Evolutionary conservation across 306 rosid genomes (phyloP), one percentile per base, ranked within the genome.

Genomic region (Vigna radiata): DNA sequence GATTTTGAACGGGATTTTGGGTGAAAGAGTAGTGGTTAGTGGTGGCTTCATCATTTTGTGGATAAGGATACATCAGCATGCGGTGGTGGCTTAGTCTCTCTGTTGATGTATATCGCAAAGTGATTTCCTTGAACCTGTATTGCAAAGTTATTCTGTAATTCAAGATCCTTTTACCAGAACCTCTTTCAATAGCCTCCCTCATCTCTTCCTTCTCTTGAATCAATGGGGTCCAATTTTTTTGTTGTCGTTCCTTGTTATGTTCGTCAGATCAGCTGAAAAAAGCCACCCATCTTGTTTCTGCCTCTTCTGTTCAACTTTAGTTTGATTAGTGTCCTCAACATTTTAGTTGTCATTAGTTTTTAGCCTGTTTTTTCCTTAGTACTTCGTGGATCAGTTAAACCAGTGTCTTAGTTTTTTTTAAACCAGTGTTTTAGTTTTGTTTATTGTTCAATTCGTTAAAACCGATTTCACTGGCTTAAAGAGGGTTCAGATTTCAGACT

Each of bases 61-160:
- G 92, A 86, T 85, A 83, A 81, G 89, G 69, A 79, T 72, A 53
- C 84, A 91, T 50, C 96, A 96, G 97, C 89, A 96, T 96, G 99
- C 96, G 91, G 97, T 88, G 97, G 99, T 88, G 89, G 90, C 74
- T 91, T 72, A 79, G 72, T 79, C 89, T 91, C 0, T 91, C 98
- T 64, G 89, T 95, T 81, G 96, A 95, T 58, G 91, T 92, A 44
- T 85, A 79, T 18, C 92, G 97, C 84, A 89, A 83, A 88, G 97
- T 85, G 62, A 87, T 91, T 84, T 91, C 99, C 18, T 72, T 92
- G 90, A 87, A 96, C 76, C 80, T 96, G 15, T 96, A 91, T 76
- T 96, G 99, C 87, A 96, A 83, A 89, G 99, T 96, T 19, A 96
- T 96, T 88, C 98, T 92, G 88, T 96, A 96, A 78, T 21, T 82